These are phyloP conservation scores for Penicillium paxilli DNA, from an alignment of 495 filamentous ascomycete genomes.

Conservation along the genomic window DNA sequence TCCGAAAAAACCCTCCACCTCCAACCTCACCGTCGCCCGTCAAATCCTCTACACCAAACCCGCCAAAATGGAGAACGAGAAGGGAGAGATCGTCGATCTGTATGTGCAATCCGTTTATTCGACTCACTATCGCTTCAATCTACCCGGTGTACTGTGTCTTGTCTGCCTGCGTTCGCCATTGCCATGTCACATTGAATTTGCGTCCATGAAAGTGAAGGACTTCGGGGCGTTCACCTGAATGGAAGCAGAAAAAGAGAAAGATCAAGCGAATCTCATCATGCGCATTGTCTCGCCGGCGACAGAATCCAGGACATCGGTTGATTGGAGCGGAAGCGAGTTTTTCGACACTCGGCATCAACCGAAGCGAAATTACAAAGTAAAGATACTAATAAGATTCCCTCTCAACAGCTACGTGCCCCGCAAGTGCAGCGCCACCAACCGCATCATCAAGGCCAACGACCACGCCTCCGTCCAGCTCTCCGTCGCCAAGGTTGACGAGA, in stretches of 20 bases:
- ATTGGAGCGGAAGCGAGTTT: conserved; percentile 2
- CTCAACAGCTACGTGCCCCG: conserved; percentile 88
- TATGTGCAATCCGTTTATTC: conserved; percentile 49
- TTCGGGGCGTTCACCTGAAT: background rate
- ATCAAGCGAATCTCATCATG: background rate
- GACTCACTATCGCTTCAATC: conserved; percentile 10
- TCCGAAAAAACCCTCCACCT: conserved; percentile 31
- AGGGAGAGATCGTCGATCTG: conserved; percentile 99
- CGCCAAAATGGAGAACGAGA: conserved; percentile 91
- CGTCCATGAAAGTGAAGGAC: conserved; percentile 3
- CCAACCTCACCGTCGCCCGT: conserved; percentile 44
- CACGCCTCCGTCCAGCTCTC: conserved; percentile 89
- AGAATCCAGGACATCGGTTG: conserved; percentile 10
- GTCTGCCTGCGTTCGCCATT: conserved; percentile 17
- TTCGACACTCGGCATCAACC: too few species aligned
- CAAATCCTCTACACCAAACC: conserved; percentile 40
- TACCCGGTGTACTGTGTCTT: conserved; percentile 18
- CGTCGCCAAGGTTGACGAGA: conserved; percentile 92
- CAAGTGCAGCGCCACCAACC: conserved; percentile 94
- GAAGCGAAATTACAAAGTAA: background rate
- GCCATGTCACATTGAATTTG: conserved; percentile 9
- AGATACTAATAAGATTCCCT: conserved; percentile 21
- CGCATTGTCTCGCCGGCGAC: conserved; percentile 6
- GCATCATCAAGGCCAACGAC: conserved; percentile 99
- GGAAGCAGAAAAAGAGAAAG: background rate